A percentile compares a stretch with the other conserved stretches of the same genome.
phyloP scores from a whole-genome alignment of 164 flowering plant genomes.

The Aristolochia californica region DNA sequence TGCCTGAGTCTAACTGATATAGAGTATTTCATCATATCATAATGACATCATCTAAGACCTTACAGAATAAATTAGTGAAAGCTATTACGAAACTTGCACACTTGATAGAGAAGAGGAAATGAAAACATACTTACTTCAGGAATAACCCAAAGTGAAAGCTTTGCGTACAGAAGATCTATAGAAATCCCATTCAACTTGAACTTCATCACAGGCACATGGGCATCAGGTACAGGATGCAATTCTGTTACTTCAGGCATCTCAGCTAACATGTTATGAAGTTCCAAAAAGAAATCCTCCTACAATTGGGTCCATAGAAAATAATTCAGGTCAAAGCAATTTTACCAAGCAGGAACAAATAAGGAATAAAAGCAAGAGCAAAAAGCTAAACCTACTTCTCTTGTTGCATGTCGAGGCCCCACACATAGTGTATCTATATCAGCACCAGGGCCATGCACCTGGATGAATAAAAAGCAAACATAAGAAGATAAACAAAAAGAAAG shows the following conservation, averaged over 20 bases:
- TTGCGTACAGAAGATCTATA: constrained; percentile 89
- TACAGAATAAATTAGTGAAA: too few relatives aligned
- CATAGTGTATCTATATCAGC: constrained; percentile 96
- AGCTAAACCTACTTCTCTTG: constrained; percentile 58
- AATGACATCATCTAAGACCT: too few relatives aligned
- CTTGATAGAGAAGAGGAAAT: background rate
- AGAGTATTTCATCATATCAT: too few relatives aligned
- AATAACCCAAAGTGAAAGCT: constrained; percentile 68
- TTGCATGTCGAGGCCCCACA: constrained; percentile 90
- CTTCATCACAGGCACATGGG: constrained; percentile 90
- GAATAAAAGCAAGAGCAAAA: constrained; percentile 5
- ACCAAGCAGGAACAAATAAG: constrained; percentile 3
- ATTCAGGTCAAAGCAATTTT: constrained; percentile 3
- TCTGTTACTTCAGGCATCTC: constrained; percentile 92
- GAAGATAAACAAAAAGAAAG: background rate
- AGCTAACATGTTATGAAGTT: constrained; percentile 59
- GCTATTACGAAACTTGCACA: too few relatives aligned
- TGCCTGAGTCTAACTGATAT: too few relatives aligned
- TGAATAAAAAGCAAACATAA: background rate
- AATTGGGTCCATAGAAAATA: constrained; percentile 4
- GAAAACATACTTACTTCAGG: constrained; percentile 66
- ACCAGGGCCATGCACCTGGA: constrained; percentile 98
- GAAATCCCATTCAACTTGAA: constrained; percentile 88
- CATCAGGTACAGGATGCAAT: constrained; percentile 91
- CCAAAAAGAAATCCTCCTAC: constrained; percentile 90